phyloP scores from a whole-genome alignment of 2,329 filamentous ascomycete species.

The Penicillium palitans region DNA sequence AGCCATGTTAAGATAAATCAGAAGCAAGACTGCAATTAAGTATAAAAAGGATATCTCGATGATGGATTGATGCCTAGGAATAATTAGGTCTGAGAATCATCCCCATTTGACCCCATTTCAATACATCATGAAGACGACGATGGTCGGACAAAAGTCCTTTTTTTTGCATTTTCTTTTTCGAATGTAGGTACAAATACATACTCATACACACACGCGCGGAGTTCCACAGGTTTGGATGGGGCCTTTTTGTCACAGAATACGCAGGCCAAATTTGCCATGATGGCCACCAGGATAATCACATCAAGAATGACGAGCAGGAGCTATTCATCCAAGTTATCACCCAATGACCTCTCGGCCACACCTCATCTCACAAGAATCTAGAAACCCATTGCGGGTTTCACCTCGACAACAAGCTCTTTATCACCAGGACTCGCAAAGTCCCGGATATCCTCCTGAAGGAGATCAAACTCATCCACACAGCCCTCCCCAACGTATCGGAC shows the following conservation, averaged over 20 bases:
- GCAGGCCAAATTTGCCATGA: background rate
- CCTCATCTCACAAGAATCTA: background rate
- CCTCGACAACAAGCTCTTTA: background rate
- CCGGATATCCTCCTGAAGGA: conserved; percentile 21
- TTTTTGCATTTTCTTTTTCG: background rate
- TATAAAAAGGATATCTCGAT: background rate
- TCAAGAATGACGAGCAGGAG: background rate
- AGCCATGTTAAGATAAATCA: fast-evolving
- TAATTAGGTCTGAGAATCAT: background rate
- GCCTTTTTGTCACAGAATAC: background rate
- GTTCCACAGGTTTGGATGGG: background rate
- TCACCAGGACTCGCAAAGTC: background rate
- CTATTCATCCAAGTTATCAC: background rate
- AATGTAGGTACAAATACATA: background rate
- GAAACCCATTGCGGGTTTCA: background rate
- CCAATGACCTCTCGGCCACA: background rate
- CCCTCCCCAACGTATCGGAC: conserved; percentile 23
- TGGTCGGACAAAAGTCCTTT: background rate
- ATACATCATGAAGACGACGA: background rate
- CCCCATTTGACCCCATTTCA: background rate
- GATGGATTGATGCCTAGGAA: no score
- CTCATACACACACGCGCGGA: fast-evolving
- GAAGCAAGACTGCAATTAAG: no score
- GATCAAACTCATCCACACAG: conserved; percentile 23
- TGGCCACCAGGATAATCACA: background rate